A percentile compares a stretch with the other conserved stretches of the same genome.
phyloP scores from a whole-genome alignment of 768 basidiomycete genomes.

The Auricularia auricula-judae region DNA sequence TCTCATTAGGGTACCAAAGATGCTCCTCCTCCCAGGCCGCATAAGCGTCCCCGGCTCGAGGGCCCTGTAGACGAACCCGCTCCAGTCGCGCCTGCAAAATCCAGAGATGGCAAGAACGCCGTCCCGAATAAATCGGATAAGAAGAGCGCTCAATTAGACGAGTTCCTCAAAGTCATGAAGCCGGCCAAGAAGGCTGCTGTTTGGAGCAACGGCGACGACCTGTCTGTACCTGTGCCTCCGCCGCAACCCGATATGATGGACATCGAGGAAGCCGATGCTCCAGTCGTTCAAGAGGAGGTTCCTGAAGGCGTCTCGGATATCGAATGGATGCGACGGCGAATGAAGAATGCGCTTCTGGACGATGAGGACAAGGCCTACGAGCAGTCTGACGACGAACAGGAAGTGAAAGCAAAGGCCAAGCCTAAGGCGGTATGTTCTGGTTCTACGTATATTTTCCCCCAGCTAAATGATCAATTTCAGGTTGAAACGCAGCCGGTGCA shows the following conservation, averaged over 20 bases:
- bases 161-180: conserved; percentile 71
- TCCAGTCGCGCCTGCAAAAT: conserved; percentile 2
- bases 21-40: conserved; percentile 55
- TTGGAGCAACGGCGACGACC: conserved; percentile 40
- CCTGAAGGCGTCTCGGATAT: conserved; percentile 45
- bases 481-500: too few relatives aligned
- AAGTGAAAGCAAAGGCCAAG: conserved; percentile 12
- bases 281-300: conserved; percentile 16
- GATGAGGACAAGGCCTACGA: conserved; percentile 38
- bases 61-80: conserved; percentile 16
- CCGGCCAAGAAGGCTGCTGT: conserved; percentile 46
- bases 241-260: not conserved
- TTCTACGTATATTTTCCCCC: too few relatives aligned
- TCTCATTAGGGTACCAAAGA: conserved; percentile 49
- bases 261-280: not conserved
- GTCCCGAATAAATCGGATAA: conserved; percentile 15
- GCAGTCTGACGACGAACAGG: conserved; percentile 45
- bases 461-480: too few relatives aligned
- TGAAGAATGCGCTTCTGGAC: conserved; percentile 35
- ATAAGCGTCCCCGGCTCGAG: conserved; percentile 52
- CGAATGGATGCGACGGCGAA: conserved; percentile 65
- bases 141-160: conserved; percentile 36
- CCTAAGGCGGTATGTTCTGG: too few relatives aligned
- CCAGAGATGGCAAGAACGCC: conserved; percentile 10
- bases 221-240: conserved; percentile 8